Percentiles rank a stretch among this genome's conserved stretches.
Evolutionary conservation across 2,329 filamentous ascomycete genomes (phyloP).

Genomic region (Clonostachys rhizophaga): DNA sequence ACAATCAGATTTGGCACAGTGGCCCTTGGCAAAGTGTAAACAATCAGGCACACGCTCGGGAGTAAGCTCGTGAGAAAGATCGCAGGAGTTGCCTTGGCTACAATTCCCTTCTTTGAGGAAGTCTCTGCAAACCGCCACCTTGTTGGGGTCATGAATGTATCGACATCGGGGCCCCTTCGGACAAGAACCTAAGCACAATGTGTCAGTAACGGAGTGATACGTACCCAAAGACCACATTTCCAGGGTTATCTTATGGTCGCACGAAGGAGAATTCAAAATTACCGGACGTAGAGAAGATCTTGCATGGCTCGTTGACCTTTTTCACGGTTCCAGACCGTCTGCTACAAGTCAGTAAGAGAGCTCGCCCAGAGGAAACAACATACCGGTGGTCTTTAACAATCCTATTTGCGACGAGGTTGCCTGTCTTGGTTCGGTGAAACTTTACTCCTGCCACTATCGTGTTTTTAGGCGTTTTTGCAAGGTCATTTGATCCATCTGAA

Average conservation of each 20-base stretch:
- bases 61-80: conserved; percentile 82
- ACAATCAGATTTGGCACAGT: conserved; percentile 83
- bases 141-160: conserved; percentile 78
- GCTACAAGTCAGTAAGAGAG: conserved; percentile 28
- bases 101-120: conserved; percentile 79
- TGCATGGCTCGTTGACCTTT: conserved; percentile 72
- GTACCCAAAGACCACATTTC: neutral
- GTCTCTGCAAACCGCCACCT: conserved; percentile 86
- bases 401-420: conserved; percentile 77
- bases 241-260: neutral
- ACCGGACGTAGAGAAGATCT: conserved; percentile 65
- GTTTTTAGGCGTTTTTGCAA: conserved; percentile 69
- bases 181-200: conserved; percentile 65
- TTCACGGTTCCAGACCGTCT: conserved; percentile 51
- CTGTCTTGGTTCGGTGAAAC: conserved; percentile 82
- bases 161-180: conserved; percentile 75
- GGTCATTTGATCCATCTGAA: conserved; percentile 53
- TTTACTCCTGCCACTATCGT: conserved; percentile 70
- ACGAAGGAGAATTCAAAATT: conserved; percentile 33
- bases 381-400: conserved; percentile 74
- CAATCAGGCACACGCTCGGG: conserved; percentile 84
- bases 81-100: conserved; percentile 72
- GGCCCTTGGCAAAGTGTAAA: conserved; percentile 83
- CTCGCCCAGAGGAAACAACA: conserved; percentile 23
- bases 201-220: too few relatives aligned